phyloP scores from a whole-genome alignment of 441 rosid species.

The Theobroma grandiflorum region DNA sequence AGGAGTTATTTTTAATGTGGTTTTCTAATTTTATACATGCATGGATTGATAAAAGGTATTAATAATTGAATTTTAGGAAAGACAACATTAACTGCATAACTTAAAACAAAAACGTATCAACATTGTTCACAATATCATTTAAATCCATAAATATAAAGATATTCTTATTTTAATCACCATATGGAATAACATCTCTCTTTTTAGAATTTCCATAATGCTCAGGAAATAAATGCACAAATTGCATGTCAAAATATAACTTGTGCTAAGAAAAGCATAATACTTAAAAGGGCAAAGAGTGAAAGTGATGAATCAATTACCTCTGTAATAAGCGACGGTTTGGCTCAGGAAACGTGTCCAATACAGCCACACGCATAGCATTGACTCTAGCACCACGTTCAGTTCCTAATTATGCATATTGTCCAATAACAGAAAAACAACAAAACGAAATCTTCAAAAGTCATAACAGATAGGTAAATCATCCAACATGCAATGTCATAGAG shows the following conservation, averaged over 20 bases:
- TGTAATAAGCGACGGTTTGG: slow-evolving; percentile 98
- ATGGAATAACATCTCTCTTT: slow-evolving; percentile 6
- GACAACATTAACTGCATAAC: neutral
- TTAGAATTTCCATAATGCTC: slow-evolving; percentile 3
- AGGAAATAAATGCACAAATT: slow-evolving; percentile 1
- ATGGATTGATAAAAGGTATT: neutral
- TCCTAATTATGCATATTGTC: slow-evolving; percentile 55
- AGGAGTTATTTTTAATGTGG: neutral
- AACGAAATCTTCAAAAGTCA: slow-evolving; percentile 26
- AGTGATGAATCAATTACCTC: slow-evolving; percentile 57
- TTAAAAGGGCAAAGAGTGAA: slow-evolving; percentile 21
- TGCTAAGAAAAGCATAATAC: slow-evolving; percentile 3
- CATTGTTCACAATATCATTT: neutral
- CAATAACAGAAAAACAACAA: slow-evolving; percentile 28
- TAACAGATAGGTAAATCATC: neutral
- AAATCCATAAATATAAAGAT: slow-evolving; percentile 8
- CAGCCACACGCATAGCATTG: slow-evolving; percentile 86
- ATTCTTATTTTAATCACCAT: slow-evolving; percentile 9
- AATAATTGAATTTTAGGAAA: slow-evolving; percentile 8
- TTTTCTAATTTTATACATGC: slow-evolving; percentile 18
- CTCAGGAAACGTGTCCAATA: slow-evolving; percentile 97
- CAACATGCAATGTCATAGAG: slow-evolving; percentile 4
- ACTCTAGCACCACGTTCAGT: slow-evolving; percentile 72
- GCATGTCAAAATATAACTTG: neutral
- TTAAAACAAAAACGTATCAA: neutral